Evolutionary conservation across 768 basidiomycete species (phyloP), one percentile per base, ranked within the genome.

Genomic region (Tylopilus felleus): DNA sequence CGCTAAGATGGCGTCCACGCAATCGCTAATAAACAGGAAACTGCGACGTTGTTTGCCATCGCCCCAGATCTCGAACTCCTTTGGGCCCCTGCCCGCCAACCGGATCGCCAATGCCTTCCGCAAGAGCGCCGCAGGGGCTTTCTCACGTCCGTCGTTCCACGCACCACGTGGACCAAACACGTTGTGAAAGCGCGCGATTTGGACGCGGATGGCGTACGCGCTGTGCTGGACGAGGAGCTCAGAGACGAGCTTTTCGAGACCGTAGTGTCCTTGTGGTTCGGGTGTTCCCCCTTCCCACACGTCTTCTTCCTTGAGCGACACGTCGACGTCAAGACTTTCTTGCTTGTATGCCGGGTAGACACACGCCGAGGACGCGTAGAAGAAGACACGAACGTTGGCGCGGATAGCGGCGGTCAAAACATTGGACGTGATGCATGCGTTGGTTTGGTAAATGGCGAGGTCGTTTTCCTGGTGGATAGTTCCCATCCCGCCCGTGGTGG

Each of bases 401-500:
- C 63, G 58, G 16, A 70, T 51, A 44, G 73, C 71, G 0, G 80
- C 78, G 1, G 59, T 33, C 29, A 84, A 60, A 31, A 84, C 48
- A 49, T 81, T 79, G 10, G 71, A 44, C 1, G 79, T 81, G 74
- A 84, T 83, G 6, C 53, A 35, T 22, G 79, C 72, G 53, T 85
- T 84, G 23, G 77, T 70, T 7, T 59, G 52, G 57, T 83, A 85
- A 25, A 83, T 80, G 17, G 55, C 53, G 40, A 75, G 68, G 45
- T 80, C 78, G 60, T 84, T 84, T 0, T 60, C 67, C 5, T 67
- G 60, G 56, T 84, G 82, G 43, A 84, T 85, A 0, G 75, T 75
- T 2, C 83, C 83, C 84, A 85, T 85, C 0, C 83, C 83, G 4
- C 82, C 83, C 82, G 82, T 83, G 21, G 72, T 79, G 2, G 82